Evolutionary conservation across 2,329 filamentous ascomycete genomes (phyloP), one percentile per base, ranked within the genome.

Genomic region (Dactylonectria estremocensis): DNA sequence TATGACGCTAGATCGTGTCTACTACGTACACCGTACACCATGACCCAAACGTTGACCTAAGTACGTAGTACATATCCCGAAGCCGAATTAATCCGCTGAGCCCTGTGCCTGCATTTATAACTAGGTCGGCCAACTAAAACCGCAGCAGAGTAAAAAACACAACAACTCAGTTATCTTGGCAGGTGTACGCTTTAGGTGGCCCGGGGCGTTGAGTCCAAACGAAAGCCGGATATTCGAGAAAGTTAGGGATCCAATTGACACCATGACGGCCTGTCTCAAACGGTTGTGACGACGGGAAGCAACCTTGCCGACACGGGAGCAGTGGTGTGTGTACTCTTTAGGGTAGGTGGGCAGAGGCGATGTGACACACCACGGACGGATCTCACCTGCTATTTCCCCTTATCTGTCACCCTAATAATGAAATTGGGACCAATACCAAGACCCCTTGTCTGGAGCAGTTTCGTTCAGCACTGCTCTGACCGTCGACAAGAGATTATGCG

Each of bases 101-200:
- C 22, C 20, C 52, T 18, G 57, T 60, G 43, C 57, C 57, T 43
- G 57, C 57, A 60, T 52, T 53, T 52, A 33, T 53, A 61, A 46
- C 13, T 33, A 13, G 49, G 10, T 52, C 14, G 45, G 24, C 16
- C 3, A n/a, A 14, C 16, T 7, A 18, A 5, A 3, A 43, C 14
- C 5, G 7, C 14, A n/a, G n/a, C 16, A 14, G 14, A 14, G 4
- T 18, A n/a, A 8, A 7, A 18, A n/a, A 7, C 16, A 8, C 16
- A n/a, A n/a, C 7, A 43, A 2, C 16, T 14, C 3, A 43, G 14
- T 43, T 7, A 28, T 7, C 24, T 28, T 5, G 24, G 24, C 7
- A 28, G 7, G 24, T 5, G n/a, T n/a, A n/a, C n/a, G 7, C 24
- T 28, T 28, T 28, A 5, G 24, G 24, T 28, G 24, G 8, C 40